Base-by-base conservation (phyloP, 177 flowering plant genomes). In the Vitis hybrid region DNA sequence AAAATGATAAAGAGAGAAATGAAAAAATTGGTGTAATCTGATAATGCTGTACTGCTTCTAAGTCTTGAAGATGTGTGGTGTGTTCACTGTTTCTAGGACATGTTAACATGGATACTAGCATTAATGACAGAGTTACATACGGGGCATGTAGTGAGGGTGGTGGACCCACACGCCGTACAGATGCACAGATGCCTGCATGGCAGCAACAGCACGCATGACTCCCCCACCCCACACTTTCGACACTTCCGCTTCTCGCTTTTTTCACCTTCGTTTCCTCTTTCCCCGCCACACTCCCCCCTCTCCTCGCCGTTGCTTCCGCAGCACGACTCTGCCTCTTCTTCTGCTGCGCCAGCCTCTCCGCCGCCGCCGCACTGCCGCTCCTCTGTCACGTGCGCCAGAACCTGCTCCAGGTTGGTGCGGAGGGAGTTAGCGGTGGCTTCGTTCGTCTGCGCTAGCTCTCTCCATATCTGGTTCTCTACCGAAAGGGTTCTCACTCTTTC, bases 181-280 rank as follows among this genome's bases (percentile, higher is more conserved):
- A 86, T 63, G 68, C 90, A 86, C 30, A 86, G 76, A 74, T 86
- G 90, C 79, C 90, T 77, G 69, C 90, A 86, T 48, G 90, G 90
- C 74, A 86, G 58, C 71, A 84, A 9, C 85, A 86, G 51, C 74
- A 86, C 90, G 27, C 78, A 70, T n/a, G 90, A 72, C 50, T 86
- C 86, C 71, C 62, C 67, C 75, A 65, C 78, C 74, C 90, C 85
- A 64, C 90, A 86, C 50, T 60, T 72, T 75, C 65, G 66, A 71
- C 89, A 84, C 85, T 67, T 56, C 72, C 63, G 67, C 1, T 60
- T 64, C 1, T 49, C 56, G 21, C 18, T 46, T 51, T 67, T 67
- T 66, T 46, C 62, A 48, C 77, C 54, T 19, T 50, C 32, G 19
- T 21, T 3, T 12, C 65, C 63, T 9, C 74, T 56, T 18, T 21